Evolutionary conservation across 2,329 filamentous ascomycete species (phyloP).

Genomic region (Ceratocystis variospora): DNA sequence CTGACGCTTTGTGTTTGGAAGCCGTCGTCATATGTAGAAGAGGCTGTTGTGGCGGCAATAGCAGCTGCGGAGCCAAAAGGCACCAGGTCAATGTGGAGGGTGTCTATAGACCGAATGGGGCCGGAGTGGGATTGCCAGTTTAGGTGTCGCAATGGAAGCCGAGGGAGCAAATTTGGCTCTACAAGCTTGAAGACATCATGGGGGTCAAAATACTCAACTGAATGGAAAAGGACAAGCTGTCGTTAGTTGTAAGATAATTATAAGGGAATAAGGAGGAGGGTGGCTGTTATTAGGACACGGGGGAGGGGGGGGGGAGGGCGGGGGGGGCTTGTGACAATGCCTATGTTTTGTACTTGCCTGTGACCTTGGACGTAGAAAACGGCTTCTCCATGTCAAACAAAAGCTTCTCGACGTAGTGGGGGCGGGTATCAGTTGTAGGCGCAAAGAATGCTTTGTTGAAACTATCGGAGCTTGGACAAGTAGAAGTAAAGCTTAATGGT

Average conservation of each 20-base stretch:
- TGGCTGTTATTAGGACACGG: neutral
- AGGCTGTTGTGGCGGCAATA: slow-evolving; percentile 26
- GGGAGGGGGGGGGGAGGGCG: neutral
- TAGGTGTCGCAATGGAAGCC: slow-evolving; percentile 76
- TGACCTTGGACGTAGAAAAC: slow-evolving; percentile 63
- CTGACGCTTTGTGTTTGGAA: slow-evolving; percentile 45
- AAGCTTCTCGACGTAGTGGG: neutral
- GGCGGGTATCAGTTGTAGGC: neutral
- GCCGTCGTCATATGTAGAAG: slow-evolving; percentile 38
- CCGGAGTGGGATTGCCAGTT: slow-evolving; percentile 94
- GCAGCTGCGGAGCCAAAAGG: slow-evolving; percentile 40
- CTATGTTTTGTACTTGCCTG: slow-evolving; percentile 37
- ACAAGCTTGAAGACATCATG: slow-evolving; percentile 75
- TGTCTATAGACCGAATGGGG: slow-evolving; percentile 83
- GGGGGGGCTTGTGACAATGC: neutral
- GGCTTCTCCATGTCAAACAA: slow-evolving; percentile 44
- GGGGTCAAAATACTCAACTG: slow-evolving; percentile 94
- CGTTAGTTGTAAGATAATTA: neutral
- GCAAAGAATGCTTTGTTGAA: neutral
- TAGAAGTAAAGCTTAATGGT: neutral
- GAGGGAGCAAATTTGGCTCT: slow-evolving; percentile 59
- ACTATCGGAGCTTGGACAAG: neutral
- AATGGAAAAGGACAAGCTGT: slow-evolving; percentile 8
- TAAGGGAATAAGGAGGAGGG: slow-evolving; percentile 20
- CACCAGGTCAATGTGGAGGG: slow-evolving; percentile 80